A percentile compares a stretch with the other conserved stretches of the same genome.
phyloP scores from a whole-genome alignment of 176 grass and related monocot genomes.

The Microstegium vimineum region DNA sequence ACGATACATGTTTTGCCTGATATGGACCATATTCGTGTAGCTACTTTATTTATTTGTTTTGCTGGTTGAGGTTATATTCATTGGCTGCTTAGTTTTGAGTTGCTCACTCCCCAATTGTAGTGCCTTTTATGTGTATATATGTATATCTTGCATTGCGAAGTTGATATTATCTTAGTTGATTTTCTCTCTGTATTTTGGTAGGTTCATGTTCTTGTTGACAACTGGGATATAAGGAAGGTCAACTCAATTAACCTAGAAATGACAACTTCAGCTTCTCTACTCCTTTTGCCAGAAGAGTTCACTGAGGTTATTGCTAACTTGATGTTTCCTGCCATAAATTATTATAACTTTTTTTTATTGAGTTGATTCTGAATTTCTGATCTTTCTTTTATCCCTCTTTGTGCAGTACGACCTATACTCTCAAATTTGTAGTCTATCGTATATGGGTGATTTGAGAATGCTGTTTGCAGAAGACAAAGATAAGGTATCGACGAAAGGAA shows the following conservation, averaged over 20 bases:
- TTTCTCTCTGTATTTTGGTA: not conserved
- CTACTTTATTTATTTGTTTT: not conserved
- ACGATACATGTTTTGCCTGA: not conserved
- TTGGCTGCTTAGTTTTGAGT: not conserved
- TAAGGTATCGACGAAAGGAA: constrained; percentile 45
- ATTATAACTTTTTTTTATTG: constrained; percentile 10
- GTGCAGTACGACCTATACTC: constrained; percentile 80
- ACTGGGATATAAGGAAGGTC: constrained; percentile 57
- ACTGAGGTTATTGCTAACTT: constrained; percentile 53
- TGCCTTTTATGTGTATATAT: not conserved
- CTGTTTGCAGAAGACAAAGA: constrained; percentile 94
- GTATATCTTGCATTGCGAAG: not conserved
- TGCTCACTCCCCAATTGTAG: not conserved
- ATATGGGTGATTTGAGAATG: constrained; percentile 94
- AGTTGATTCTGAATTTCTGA: constrained; percentile 31
- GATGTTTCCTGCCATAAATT: constrained; percentile 16
- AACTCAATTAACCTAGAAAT: constrained; percentile 71
- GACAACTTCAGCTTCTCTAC: constrained; percentile 67
- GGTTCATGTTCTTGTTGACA: constrained; percentile 49
- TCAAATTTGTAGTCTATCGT: constrained; percentile 85
- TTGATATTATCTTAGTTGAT: not conserved
- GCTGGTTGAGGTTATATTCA: not conserved
- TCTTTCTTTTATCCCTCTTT: not conserved
- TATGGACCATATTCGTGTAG: not conserved
- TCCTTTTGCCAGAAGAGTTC: constrained; percentile 76